These are phyloP conservation scores for Tricholoma matsutake DNA, from an alignment of 768 basidiomycete genomes.

Conservation along the genomic window DNA sequence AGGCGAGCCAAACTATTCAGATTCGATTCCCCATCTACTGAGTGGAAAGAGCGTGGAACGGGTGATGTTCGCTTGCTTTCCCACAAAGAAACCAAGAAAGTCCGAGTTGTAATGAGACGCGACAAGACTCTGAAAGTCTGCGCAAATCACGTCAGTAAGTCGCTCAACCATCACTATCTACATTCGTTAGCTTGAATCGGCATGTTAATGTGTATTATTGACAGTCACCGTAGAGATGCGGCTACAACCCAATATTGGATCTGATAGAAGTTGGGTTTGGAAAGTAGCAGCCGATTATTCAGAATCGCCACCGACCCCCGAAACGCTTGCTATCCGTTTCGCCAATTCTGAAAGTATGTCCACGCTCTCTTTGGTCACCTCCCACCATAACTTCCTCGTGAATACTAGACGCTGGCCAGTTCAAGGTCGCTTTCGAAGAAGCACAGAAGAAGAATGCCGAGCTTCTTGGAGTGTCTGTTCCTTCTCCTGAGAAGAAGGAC, in stretches of 20 bases:
- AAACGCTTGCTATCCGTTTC: slow-evolving; percentile 97
- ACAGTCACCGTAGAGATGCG: slow-evolving; percentile 87
- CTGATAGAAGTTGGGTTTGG: slow-evolving; percentile 99
- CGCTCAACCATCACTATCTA: slow-evolving; percentile 16
- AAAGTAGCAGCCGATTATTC: slow-evolving; percentile 95
- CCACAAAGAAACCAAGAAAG: slow-evolving; percentile 87
- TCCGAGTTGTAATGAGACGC: slow-evolving; percentile 97
- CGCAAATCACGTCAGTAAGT: slow-evolving; percentile 91
- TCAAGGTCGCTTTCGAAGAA: slow-evolving; percentile 86
- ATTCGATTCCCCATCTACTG: slow-evolving; percentile 70
- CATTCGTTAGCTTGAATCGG: background rate
- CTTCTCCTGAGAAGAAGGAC: slow-evolving; percentile 25
- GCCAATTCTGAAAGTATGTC: slow-evolving; percentile 91
- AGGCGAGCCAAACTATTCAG: slow-evolving; percentile 99
- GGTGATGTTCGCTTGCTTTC: slow-evolving; percentile 91
- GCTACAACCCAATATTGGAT: slow-evolving; percentile 96
- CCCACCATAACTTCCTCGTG: background rate
- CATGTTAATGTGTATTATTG: slow-evolving; percentile 4
- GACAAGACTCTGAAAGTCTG: slow-evolving; percentile 99
- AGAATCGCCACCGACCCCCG: slow-evolving; percentile 83
- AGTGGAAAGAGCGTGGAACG: slow-evolving; percentile 99
- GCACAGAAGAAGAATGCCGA: slow-evolving; percentile 71
- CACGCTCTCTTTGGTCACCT: slow-evolving; percentile 1
- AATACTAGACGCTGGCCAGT: slow-evolving; percentile 70
- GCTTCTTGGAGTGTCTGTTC: slow-evolving; percentile 25